Conservation (phyloP, 164 flowering plant genomes). For the Vitis riparia region DNA sequence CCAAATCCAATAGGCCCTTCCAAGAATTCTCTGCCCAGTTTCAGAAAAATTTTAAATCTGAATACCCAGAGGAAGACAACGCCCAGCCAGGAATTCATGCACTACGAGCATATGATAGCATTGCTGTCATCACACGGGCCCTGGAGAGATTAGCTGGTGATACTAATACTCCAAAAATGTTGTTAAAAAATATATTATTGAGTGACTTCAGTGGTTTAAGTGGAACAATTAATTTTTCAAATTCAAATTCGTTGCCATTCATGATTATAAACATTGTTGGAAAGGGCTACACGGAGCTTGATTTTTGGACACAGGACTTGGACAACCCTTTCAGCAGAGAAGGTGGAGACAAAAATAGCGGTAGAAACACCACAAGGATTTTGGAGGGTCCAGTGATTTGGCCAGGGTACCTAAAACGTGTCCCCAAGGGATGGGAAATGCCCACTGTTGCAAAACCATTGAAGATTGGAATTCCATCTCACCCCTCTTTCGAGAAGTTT, state of each 20-base stretch:
- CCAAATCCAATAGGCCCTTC: conserved; percentile 5
- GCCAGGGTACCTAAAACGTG: conserved; percentile 27
- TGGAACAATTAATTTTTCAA: conserved; percentile 25
- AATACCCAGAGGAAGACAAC: conserved; percentile 24
- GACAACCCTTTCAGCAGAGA: neutral
- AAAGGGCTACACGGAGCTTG: conserved; percentile 26
- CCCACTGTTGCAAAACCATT: conserved; percentile 32
- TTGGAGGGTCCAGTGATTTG: conserved; percentile 26
- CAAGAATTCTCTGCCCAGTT: conserved; percentile 16
- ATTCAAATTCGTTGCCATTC: neutral
- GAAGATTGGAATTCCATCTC: conserved; percentile 52
- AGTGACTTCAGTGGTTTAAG: conserved; percentile 32
- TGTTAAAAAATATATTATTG: conserved; percentile 11
- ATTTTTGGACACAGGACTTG: conserved; percentile 21
- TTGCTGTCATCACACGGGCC: conserved; percentile 16
- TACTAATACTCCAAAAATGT: conserved; percentile 1
- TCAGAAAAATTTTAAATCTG: neutral
- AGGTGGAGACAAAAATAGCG: neutral
- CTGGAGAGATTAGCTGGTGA: neutral
- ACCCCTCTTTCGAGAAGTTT: conserved; percentile 34
- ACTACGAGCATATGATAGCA: conserved; percentile 36
- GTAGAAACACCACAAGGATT: neutral
- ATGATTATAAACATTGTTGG: conserved; percentile 31
- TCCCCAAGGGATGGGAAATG: conserved; percentile 56
- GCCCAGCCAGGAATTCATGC: conserved; percentile 32